Evolutionary conservation across 2,329 filamentous ascomycete genomes (phyloP), one percentile per base, ranked within the genome.

Genomic region (Chrysoporthe cubensis): DNA sequence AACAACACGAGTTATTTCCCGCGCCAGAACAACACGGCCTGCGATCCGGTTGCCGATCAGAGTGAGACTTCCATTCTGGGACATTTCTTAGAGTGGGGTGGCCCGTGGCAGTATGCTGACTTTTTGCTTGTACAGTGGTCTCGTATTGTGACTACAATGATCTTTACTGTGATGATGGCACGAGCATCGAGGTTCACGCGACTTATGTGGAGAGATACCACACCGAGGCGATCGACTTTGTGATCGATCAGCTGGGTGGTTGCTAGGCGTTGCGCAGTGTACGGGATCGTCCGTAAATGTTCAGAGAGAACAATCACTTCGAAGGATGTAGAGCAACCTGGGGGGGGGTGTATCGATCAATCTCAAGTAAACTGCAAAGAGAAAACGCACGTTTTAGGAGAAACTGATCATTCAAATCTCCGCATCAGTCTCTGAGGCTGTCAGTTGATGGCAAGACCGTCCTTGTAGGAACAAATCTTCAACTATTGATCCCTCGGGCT

Each of bases 131-230:
- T 11, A 3, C 50, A 66, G 64, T 66, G 11, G 58, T 61, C 16
- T 66, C 64, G 8, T 66, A 66, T 34, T 66, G 64, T 21, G 64
- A 66, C 37, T 44, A 50, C 37, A 66, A 66, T n/a, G 64, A 66
- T 32, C 42, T 52, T 6, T 66, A 66, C 37, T 66, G 64, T n/a
- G 64, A 66, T n/a, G 16, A 32, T 13, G 64, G 64, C 18, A 54
- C 56, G 2, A 66, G 64, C 37, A 56, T 61, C 9, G 44, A 61
- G 37, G 64, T 66, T 6, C 64, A 66, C 18, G 57, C 64, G 5
- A 43, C 34, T 8, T 66, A 66, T 52, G 64, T 66, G 40, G 46
- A 50, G 16, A 61, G 48, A 34, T 66, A 66, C 16, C 46, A 54
- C 42, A 54, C 56, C 9, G 64, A 61, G 8, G 56, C 64, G n/a